A percentile compares a stretch with the other conserved stretches of the same genome.
These are phyloP conservation scores for Kwoniella bestiolae DNA, from an alignment of 768 basidiomycete species.

Conservation along the genomic window DNA sequence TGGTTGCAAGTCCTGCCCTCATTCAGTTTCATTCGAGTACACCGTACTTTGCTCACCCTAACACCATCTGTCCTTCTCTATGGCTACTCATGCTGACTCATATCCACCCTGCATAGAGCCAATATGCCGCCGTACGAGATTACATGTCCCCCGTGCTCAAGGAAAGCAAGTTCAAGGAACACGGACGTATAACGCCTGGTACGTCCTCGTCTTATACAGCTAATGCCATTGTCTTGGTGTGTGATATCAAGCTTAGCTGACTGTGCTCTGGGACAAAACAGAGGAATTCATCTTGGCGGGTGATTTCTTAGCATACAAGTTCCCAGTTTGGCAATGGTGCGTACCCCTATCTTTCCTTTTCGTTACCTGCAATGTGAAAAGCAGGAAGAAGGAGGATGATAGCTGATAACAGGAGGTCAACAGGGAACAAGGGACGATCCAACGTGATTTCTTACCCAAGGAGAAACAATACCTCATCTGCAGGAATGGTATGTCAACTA, in stretches of 20 bases:
- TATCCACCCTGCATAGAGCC: not conserved
- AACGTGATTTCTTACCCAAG: slow-evolving; percentile 84
- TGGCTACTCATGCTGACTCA: not conserved
- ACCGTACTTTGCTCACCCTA: too few relatives aligned
- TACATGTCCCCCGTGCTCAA: slow-evolving; percentile 73
- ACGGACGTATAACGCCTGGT: slow-evolving; percentile 95
- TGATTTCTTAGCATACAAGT: slow-evolving; percentile 96
- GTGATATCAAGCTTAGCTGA: slow-evolving; percentile 2
- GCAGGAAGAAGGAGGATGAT: too few relatives aligned
- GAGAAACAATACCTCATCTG: slow-evolving; percentile 98
- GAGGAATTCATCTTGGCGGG: slow-evolving; percentile 99
- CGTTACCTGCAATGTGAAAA: too few relatives aligned
- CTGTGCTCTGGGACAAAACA: slow-evolving; percentile 48
- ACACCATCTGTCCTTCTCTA: not conserved
- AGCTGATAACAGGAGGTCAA: slow-evolving; percentile 23
- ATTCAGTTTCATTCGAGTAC: too few relatives aligned
- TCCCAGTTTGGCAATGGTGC: slow-evolving; percentile 96
- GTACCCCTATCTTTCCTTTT: slow-evolving; percentile 42
- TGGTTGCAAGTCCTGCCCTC: too few relatives aligned
- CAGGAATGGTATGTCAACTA: slow-evolving; percentile 64
- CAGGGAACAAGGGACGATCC: slow-evolving; percentile 90
- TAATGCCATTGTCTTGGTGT: not conserved
- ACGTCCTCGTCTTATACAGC: too few relatives aligned
- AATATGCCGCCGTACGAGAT: slow-evolving; percentile 13
- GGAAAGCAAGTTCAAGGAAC: slow-evolving; percentile 99